Percentiles rank a stretch among this genome's conserved stretches.
phyloP scores from a whole-genome alignment of 2,329 filamentous ascomycete species.

The Westerdykella aurantiaca region DNA sequence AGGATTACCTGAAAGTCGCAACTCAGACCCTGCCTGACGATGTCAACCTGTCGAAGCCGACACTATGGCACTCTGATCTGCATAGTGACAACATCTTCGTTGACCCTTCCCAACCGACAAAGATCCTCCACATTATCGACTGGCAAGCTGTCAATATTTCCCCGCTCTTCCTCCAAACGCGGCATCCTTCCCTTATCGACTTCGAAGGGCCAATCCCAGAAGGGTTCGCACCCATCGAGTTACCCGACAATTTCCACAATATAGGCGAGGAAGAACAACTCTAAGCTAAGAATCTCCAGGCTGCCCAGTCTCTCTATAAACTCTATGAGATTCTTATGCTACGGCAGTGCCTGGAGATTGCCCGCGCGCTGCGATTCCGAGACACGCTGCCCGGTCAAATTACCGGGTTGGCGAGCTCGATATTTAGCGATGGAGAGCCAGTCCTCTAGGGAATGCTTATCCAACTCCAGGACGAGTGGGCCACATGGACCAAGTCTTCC shows the following conservation, averaged over 20 bases:
- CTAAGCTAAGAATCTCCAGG: slow-evolving; percentile 13
- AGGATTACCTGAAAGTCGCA: slow-evolving; percentile 22
- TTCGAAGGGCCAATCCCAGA: slow-evolving; percentile 17
- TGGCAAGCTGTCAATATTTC: slow-evolving; percentile 28
- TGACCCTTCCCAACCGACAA: slow-evolving; percentile 20
- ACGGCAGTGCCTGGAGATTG: slow-evolving; percentile 12
- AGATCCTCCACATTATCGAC: slow-evolving; percentile 30
- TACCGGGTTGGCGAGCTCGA: slow-evolving; percentile 11
- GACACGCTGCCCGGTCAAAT: slow-evolving; percentile 12
- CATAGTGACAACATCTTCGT: slow-evolving; percentile 33
- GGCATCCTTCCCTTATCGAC: slow-evolving; percentile 21
- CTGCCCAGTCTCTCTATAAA: slow-evolving; percentile 17
- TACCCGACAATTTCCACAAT: slow-evolving; percentile 13
- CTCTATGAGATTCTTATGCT: slow-evolving; percentile 14
- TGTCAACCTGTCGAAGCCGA: slow-evolving; percentile 14
- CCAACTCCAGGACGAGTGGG: slow-evolving; percentile 14
- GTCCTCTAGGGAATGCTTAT: slow-evolving; percentile 15
- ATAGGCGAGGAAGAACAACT: slow-evolving; percentile 11
- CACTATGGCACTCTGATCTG: slow-evolving; percentile 29
- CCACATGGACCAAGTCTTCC: slow-evolving; percentile 3
- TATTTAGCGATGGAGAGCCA: slow-evolving; percentile 15
- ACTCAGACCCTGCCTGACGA: slow-evolving; percentile 18
- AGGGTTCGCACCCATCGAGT: slow-evolving; percentile 9
- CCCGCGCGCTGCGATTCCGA: slow-evolving; percentile 11
- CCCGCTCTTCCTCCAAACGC: slow-evolving; percentile 23